Base-by-base conservation (phyloP, 179 eudicot species). In the Monotropa hypopitys region DNA sequence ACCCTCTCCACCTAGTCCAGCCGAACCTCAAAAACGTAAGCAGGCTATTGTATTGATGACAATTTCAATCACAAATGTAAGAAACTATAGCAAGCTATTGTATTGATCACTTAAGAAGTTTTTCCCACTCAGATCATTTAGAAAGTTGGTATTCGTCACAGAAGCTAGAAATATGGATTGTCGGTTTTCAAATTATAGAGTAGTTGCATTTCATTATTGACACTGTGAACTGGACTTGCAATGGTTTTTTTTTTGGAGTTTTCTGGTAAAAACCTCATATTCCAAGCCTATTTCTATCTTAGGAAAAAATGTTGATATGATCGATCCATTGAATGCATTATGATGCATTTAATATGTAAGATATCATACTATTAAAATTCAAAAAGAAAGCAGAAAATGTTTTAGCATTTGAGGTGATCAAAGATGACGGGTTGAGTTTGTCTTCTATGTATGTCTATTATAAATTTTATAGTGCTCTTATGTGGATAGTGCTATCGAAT, bases 1-100 rank as follows among this genome's bases (percentile, higher is more conserved):
- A 49, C 87, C 88, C 80, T 88, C 96, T 84, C 92, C 97, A 62
- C 88, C 93, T 82, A 87, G 62, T 71, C 84, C 73, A 81, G 86
- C 80, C 59, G 85, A 81, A 40, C 80, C 81, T 75, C 76, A 61
- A 38, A 77, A 73, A 38, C 40, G 88, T 88, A 88, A 81, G 84
- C 76, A 43, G 16, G 18, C 38, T 57, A 56, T 21, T 35, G 33
- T 63, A 13, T 15, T 7, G 42, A 15, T 63, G 21, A 63, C 8
- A n/a, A n/a, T n/a, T n/a, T n/a, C n/a, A 40, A 56, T 4, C 38
- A 56, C 38, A 56, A 56, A 74, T 56, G 9, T 35, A 75, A 42
- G 69, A 43, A 57, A 57, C 15, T 59, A 23, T 16, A 26, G 28
- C n/a, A 59, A 26, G 18, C 38, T 57, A 56, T 21, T 35, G 33